phyloP scores from a whole-genome alignment of 2,329 filamentous ascomycete genomes.

The Tolypocladium tropicale region DNA sequence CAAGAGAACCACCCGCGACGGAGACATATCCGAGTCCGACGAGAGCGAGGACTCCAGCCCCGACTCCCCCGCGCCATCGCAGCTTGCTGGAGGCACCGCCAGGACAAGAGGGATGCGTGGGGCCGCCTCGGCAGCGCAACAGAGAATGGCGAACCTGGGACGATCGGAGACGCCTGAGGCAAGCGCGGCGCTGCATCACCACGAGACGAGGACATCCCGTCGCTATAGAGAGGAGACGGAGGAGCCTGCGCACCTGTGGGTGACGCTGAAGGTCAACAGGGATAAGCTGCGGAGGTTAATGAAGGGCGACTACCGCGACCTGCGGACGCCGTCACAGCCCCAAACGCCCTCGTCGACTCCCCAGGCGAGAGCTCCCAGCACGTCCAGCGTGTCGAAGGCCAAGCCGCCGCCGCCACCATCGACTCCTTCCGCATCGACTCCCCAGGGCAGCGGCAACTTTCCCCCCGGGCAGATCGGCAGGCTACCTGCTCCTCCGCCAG shows the following conservation, averaged over 20 bases:
- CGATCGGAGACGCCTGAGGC: conserved; percentile 87
- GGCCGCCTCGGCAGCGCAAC: conserved; percentile 76
- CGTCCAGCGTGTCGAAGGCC: conserved; percentile 17
- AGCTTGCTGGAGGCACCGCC: conserved; percentile 64
- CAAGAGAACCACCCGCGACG: conserved; percentile 45
- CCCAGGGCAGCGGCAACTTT: conserved; percentile 24
- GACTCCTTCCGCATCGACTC: conserved; percentile 24
- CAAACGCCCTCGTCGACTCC: conserved; percentile 20
- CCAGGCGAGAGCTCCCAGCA: conserved; percentile 19
- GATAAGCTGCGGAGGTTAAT: conserved; percentile 61
- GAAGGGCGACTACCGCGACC: conserved; percentile 39
- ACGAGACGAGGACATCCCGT: conserved; percentile 61
- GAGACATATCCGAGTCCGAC: conserved; percentile 76
- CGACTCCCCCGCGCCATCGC: conserved; percentile 73
- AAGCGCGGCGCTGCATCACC: conserved; percentile 46
- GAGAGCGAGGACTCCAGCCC: conserved; percentile 82
- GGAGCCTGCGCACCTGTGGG: conserved; percentile 56
- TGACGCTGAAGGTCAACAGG: conserved; percentile 65
- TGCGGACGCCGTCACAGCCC: conserved; percentile 23
- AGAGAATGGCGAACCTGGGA: conserved; percentile 71
- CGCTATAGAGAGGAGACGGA: conserved; percentile 69
- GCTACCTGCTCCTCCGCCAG: conserved; percentile 54
- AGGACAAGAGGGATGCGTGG: conserved; percentile 83
- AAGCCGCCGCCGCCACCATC: conserved; percentile 27
- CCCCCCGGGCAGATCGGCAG: conserved; percentile 52